Base-by-base conservation (phyloP, 176 grass and related monocot species). In the Aegilops tauschii region DNA sequence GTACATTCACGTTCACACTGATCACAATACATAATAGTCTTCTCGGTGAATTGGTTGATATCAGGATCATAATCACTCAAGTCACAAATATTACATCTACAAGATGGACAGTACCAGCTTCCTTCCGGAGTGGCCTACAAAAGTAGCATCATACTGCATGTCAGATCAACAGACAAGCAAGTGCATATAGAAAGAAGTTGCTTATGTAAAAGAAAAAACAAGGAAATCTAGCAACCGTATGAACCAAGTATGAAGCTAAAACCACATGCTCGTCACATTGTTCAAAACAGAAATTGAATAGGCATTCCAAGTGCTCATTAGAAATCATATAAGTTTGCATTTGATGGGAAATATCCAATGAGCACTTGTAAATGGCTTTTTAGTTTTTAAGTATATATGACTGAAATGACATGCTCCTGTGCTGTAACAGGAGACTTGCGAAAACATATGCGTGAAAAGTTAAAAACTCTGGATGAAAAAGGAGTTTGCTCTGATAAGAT, bases 1-100 rank as follows among this genome's bases (percentile, higher is more conserved):
- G 27, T 95, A 95, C 93, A 95, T 93, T 92, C 88, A 42, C 66
- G 80, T 88, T 94, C 90, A 83, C 95, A 97, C 56, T 94, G 92
- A 73, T 92, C 88, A 54, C 95, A 97, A 66, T 84, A 94, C 44
- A 97, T 65, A 36, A 94, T 77, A 50, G 92, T 90, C 76, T 90
- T 89, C 68, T 87, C 72, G 14, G 82, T 85, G 80, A 90, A 91
- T 65, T 85, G 45, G 74, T 85, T 84, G 39, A 39, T 69, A 82
- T 94, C 82, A 79, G 80, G 65, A 82, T 86, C 86, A 86, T 89
- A 93, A 83, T 87, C 87, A 58, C 95, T 80, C 13, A 7, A 84
- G 69, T 88, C 83, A 86, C 95, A 97, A 80, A 93, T 85, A 73
- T 45, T 69, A 73, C 92, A 97, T 83, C 84, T 87, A 56, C 92